A percentile compares a stretch with the other conserved stretches of the same genome.
These are phyloP conservation scores for Puccinia hordei DNA, from an alignment of 1,284 basidiomycete genomes.

Conservation along the genomic window DNA sequence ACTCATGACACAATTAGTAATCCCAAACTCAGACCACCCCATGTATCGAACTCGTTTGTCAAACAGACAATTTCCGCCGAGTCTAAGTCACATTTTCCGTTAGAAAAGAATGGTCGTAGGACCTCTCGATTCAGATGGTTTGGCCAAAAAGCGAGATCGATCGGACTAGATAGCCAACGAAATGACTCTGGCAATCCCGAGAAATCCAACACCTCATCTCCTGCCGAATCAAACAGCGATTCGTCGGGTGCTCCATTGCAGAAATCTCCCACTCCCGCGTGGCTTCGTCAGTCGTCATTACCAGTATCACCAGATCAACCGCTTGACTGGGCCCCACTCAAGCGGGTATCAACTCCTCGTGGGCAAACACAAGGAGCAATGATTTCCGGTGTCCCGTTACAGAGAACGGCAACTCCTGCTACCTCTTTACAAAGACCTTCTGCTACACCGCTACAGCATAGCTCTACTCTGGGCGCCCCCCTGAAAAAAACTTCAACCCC, in stretches of 20 bases:
- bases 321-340: not conserved
- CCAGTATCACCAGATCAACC: not conserved
- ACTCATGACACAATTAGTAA: not conserved
- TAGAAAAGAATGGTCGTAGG: not conserved
- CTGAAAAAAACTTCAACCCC: not conserved
- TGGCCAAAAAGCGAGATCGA: not conserved
- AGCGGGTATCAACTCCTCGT: conserved; percentile 8
- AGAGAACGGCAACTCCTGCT: not conserved
- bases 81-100: not conserved
- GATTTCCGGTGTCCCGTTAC: not conserved
- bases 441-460: not conserved
- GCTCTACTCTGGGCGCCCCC: not conserved
- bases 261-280: not conserved
- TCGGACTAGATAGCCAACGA: not conserved
- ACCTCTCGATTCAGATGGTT: not conserved
- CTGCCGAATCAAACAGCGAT: not conserved
- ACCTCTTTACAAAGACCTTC: not conserved
- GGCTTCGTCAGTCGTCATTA: not conserved
- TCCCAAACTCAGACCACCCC: no score
- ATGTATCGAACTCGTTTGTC: not conserved
- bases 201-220: not conserved
- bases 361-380: not conserved
- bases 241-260: not conserved
- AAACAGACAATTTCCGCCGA: not conserved
- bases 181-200: not conserved